These are phyloP conservation scores for Fusarium napiforme DNA, from an alignment of 2,329 filamentous ascomycete species.

Conservation along the genomic window DNA sequence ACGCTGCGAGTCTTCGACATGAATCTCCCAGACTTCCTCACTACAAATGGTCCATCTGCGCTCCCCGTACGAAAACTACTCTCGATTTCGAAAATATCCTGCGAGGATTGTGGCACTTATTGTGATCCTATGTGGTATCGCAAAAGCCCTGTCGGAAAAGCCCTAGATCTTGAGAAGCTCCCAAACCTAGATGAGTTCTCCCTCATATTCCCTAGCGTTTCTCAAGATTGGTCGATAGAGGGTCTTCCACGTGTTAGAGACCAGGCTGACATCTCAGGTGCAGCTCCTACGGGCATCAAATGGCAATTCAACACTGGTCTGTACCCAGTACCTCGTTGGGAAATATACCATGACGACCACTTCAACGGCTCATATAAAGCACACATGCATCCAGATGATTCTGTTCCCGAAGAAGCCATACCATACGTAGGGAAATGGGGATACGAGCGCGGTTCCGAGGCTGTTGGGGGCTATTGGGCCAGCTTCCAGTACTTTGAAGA, in stretches of 20 bases:
- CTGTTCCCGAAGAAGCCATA: background rate
- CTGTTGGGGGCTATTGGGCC: background rate
- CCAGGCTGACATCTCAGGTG: fast-evolving
- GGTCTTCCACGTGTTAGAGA: too few relatives aligned
- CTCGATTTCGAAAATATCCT: background rate
- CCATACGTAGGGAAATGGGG: background rate
- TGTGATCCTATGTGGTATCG: fast-evolving
- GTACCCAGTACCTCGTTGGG: background rate
- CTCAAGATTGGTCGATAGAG: too few relatives aligned
- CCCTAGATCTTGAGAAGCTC: fast-evolving
- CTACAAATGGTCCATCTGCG: fast-evolving
- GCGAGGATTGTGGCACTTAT: too few relatives aligned
- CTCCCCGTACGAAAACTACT: background rate
- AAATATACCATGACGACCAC: background rate
- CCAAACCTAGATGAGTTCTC: background rate
- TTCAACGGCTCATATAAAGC: fast-evolving
- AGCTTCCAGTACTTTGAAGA: background rate
- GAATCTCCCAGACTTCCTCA: fast-evolving
- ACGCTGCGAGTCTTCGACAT: background rate
- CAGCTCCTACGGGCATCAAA: background rate
- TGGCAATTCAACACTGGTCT: background rate
- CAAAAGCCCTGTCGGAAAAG: fast-evolving
- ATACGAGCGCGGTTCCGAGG: fast-evolving
- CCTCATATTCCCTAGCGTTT: fast-evolving
- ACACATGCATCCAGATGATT: fast-evolving